Base-by-base conservation (phyloP, 1,139 yeast species). In the Debaryomyces psychrophilus region DNA sequence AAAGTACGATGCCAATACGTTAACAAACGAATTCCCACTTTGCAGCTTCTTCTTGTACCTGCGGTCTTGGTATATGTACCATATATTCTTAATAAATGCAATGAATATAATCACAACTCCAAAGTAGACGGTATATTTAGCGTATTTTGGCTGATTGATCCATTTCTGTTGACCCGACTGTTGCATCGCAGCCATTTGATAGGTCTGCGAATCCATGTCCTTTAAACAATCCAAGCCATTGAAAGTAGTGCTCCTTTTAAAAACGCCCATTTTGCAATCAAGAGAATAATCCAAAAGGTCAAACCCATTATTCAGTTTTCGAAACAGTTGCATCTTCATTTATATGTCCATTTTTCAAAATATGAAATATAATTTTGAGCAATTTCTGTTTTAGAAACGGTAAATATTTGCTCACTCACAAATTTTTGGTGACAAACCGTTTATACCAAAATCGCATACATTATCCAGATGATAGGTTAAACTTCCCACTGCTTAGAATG, bases 161-260 rank as follows among this genome's bases (percentile, higher is more conserved):
- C 79, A 81, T 0, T 77, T 62, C 4, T 67, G 60, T 17, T 58
- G 63, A 0, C 59, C 59, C 52, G 77, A 83, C 52, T 79, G 77
- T 27, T 50, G 51, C 8, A 20, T 49, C 2, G 49, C 31, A 15
- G 63, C 64, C 15, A 44, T 53, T 50, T 47, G 53, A 48, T 67
- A 79, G 34, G 52, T 60, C 3, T 57, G 62, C 2, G 65, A 50
- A 22, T 53, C 64, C 46, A 44, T 47, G 53, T 79, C 82, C 4
- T 64, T 64, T 4, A 77, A 43, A 58, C 84, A 80, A 62, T 79
- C 79, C 50, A 77, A 60, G 0, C 80, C 82, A 17, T 75, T 55
- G 55, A 54, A 68, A 9, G 49, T 46, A 1, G 61, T 69, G 20
- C 28, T 26, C 8, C 44, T 41, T 31, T 41, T 40, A 20, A 12